phyloP scores from a whole-genome alignment of 768 basidiomycete genomes.

The Boletus bicolor region DNA sequence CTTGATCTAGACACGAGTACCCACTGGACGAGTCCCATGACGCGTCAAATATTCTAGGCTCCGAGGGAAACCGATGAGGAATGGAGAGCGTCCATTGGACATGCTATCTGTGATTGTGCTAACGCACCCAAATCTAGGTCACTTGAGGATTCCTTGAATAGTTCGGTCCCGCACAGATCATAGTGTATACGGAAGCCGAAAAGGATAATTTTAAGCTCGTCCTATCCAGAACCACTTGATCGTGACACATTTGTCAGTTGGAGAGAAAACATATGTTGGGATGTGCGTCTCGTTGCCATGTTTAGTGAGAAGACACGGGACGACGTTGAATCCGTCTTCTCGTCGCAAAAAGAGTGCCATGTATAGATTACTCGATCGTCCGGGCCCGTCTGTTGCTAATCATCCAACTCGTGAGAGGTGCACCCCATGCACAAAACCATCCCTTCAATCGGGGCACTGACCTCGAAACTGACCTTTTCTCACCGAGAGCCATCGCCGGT shows the following conservation, averaged over 20 bases:
- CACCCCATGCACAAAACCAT: neutral
- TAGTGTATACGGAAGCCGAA: neutral
- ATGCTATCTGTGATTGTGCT: neutral
- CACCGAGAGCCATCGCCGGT: neutral
- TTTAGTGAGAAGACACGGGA: neutral
- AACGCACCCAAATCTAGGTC: neutral
- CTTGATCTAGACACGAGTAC: neutral
- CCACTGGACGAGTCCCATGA: slow-evolving; percentile 4
- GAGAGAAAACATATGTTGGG: neutral
- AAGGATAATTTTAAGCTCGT: neutral
- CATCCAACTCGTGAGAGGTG: neutral
- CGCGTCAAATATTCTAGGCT: neutral
- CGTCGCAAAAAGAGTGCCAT: neutral
- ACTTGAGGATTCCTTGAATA: neutral
- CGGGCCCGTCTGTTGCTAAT: neutral
- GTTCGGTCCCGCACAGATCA: slow-evolving; percentile 2
- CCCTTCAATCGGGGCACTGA: neutral
- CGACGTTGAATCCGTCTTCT: neutral
- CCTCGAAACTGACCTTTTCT: neutral
- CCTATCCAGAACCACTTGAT: neutral
- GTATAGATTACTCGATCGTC: neutral
- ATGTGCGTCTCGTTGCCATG: neutral
- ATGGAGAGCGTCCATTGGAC: neutral
- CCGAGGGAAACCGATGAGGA: neutral
- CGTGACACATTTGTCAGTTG: neutral